Percentiles rank a stretch among this genome's conserved stretches.
Conservation (phyloP, 2,329 filamentous ascomycete species). For the Clonostachys rhizophaga region DNA sequence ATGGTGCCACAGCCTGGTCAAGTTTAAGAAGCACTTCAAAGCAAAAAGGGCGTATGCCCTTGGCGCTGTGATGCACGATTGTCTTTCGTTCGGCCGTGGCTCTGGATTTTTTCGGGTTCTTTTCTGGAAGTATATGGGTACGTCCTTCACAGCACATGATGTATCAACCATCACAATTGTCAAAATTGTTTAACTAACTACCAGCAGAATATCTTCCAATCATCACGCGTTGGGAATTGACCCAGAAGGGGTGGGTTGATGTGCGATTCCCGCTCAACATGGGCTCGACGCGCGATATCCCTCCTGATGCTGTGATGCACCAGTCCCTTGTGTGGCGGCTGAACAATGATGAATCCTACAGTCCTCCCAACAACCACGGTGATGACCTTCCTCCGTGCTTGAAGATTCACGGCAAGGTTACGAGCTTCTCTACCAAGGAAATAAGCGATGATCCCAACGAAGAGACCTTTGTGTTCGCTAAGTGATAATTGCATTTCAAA, state of each 20-base stretch:
- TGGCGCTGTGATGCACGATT: conserved; percentile 28
- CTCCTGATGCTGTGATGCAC: conserved; percentile 28
- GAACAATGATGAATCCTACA: conserved; percentile 16
- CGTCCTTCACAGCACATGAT: conserved; percentile 10
- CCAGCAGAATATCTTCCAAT: conserved; percentile 28
- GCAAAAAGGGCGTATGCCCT: conserved; percentile 21
- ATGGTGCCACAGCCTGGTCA: conserved; percentile 21
- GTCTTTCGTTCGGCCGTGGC: conserved; percentile 27
- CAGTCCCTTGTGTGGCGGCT: conserved; percentile 28
- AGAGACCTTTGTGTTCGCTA: too few relatives aligned
- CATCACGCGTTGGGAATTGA: conserved; percentile 33
- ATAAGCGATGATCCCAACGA: too few relatives aligned
- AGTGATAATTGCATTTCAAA: too few relatives aligned
- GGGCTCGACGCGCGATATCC: conserved; percentile 29
- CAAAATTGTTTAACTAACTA: not conserved
- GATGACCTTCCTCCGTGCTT: conserved; percentile 20
- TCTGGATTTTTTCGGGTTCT: conserved; percentile 29
- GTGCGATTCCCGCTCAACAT: conserved; percentile 29
- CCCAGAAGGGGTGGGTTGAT: conserved; percentile 20
- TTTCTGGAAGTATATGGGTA: conserved; percentile 37
- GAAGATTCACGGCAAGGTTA: conserved; percentile 4
- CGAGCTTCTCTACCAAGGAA: too few relatives aligned
- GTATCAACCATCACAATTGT: not conserved
- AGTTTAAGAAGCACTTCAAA: conserved; percentile 23
- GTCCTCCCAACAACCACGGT: conserved; percentile 25